Percentiles rank a stretch among this genome's conserved stretches.
phyloP scores from a whole-genome alignment of 1,284 basidiomycete genomes.

The Apiotrichum akiyoshidainum region DNA sequence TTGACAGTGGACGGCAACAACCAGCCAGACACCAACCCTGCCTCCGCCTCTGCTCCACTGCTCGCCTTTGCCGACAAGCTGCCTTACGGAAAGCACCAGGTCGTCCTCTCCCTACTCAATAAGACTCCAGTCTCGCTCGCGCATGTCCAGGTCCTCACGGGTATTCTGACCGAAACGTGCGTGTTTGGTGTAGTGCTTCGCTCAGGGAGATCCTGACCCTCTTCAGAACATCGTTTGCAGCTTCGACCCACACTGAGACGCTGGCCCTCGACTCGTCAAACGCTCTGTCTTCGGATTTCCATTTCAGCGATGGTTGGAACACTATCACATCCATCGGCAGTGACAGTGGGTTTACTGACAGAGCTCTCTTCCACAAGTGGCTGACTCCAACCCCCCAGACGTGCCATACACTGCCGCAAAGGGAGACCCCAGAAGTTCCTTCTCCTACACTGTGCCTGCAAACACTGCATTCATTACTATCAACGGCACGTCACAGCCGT shows the following conservation, averaged over 20 bases:
- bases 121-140: background rate
- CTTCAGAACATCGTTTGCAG: background rate
- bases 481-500: background rate
- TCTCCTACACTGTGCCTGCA: background rate
- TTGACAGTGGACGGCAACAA: constrained; percentile 9
- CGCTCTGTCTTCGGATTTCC: background rate
- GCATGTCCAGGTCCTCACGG: background rate
- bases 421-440: background rate
- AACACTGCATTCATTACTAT: background rate
- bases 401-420: background rate
- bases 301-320: background rate
- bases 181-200: background rate
- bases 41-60: background rate
- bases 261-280: background rate
- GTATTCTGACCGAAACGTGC: background rate
- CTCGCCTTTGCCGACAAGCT: background rate
- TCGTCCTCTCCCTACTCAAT: background rate
- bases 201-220: background rate
- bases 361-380: background rate
- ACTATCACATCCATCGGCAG: background rate
- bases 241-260: background rate
- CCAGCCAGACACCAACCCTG: background rate
- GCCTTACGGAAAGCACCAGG: background rate
- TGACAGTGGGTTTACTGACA: constrained; percentile 1
- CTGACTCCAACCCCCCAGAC: background rate